Conservation (phyloP, 257 asterid species). For the Henckelia pumila region DNA sequence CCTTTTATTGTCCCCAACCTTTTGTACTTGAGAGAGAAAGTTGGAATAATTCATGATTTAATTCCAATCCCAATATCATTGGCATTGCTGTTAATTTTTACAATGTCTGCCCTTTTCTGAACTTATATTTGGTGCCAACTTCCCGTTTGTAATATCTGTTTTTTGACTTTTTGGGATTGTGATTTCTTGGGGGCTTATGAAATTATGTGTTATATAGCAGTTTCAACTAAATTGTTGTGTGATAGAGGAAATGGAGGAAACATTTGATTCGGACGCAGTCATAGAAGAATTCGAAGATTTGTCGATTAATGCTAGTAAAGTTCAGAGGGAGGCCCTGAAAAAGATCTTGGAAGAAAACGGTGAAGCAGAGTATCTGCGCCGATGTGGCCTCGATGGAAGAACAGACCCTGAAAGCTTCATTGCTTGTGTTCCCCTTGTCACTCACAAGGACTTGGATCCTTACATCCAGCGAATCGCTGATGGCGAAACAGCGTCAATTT, state of each 20-base stretch:
- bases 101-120: slow-evolving; percentile 2
- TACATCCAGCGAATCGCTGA: slow-evolving; percentile 73
- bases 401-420: slow-evolving; percentile 63
- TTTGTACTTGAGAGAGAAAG: slow-evolving; percentile 29
- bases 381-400: slow-evolving; percentile 72
- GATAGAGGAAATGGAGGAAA: slow-evolving; percentile 62
- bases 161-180: slow-evolving; percentile 5
- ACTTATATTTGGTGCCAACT: neutral
- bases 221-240: slow-evolving; percentile 31
- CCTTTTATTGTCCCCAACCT: neutral
- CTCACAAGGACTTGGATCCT: slow-evolving; percentile 78
- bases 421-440: slow-evolving; percentile 65
- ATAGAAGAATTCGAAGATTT: slow-evolving; percentile 72
- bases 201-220: slow-evolving; percentile 9
- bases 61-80: slow-evolving; percentile 19
- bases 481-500: slow-evolving; percentile 57
- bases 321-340: slow-evolving; percentile 70
- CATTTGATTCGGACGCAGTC: slow-evolving; percentile 58
- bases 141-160: neutral
- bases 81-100: slow-evolving; percentile 24
- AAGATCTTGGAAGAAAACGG: slow-evolving; percentile 80
- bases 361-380: slow-evolving; percentile 63
- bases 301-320: slow-evolving; percentile 61
- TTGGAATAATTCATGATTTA: slow-evolving; percentile 5
- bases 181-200: neutral